A percentile compares a stretch with the other conserved stretches of the same genome.
Conservation (phyloP, 2,329 filamentous ascomycete genomes). For the Claviceps sorghi region DNA sequence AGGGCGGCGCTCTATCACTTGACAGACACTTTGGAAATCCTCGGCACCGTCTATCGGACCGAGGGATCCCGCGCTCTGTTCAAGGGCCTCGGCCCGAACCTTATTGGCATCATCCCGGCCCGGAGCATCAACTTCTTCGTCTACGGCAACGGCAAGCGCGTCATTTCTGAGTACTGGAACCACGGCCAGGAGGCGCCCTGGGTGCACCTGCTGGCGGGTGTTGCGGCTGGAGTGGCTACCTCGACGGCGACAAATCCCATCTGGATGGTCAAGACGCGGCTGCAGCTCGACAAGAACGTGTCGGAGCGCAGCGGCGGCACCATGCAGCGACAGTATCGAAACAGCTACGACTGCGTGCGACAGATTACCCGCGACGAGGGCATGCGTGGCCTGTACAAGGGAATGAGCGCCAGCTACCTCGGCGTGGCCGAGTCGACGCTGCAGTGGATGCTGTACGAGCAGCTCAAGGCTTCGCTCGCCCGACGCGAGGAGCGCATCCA, state of each 20-base stretch:
- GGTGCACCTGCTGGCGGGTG: slow-evolving; percentile 66
- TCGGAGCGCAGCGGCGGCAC: slow-evolving; percentile 43
- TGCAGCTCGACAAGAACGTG: slow-evolving; percentile 81
- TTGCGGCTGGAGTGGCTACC: slow-evolving; percentile 67
- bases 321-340: slow-evolving; percentile 58
- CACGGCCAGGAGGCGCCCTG: slow-evolving; percentile 52
- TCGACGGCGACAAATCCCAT: slow-evolving; percentile 91
- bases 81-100: slow-evolving; percentile 82
- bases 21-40: slow-evolving; percentile 71
- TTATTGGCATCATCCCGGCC: slow-evolving; percentile 79
- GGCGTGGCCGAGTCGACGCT: slow-evolving; percentile 81
- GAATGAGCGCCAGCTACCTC: slow-evolving; percentile 80
- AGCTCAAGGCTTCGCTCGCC: slow-evolving; percentile 65
- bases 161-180: slow-evolving; percentile 64
- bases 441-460: slow-evolving; percentile 91
- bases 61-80: slow-evolving; percentile 84
- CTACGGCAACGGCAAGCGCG: slow-evolving; percentile 79
- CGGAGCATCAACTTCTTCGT: slow-evolving; percentile 87
- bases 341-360: slow-evolving; percentile 73
- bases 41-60: slow-evolving; percentile 61
- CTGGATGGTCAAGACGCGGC: slow-evolving; percentile 85
- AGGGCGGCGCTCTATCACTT: slow-evolving; percentile 61
- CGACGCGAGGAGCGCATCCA: slow-evolving; percentile 44
- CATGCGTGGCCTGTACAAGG: slow-evolving; percentile 69
- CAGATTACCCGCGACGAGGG: slow-evolving; percentile 75